Evolutionary conservation across 805 yeast genomes (phyloP).

Genomic region (Saturnispora ahearnii): DNA sequence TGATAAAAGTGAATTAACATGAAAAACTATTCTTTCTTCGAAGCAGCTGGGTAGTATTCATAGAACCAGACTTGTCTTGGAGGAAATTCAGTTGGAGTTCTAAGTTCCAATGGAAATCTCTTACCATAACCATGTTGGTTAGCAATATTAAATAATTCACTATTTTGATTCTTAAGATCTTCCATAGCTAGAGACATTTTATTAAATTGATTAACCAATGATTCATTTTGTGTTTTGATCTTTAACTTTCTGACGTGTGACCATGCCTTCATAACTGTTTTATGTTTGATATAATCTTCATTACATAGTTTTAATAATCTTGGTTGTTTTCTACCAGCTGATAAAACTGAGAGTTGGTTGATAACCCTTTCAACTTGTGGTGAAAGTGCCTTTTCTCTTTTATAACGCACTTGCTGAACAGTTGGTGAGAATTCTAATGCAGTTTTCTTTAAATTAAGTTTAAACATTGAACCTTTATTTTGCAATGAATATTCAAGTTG

Average conservation of each 20-base stretch:
- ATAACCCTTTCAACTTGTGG: slow-evolving; percentile 26
- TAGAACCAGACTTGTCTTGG: slow-evolving; percentile 74
- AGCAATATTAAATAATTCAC: slow-evolving; percentile 54
- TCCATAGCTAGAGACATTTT: slow-evolving; percentile 65
- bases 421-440: slow-evolving; percentile 26
- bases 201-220: slow-evolving; percentile 51
- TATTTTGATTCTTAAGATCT: slow-evolving; percentile 45
- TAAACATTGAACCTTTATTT: neutral
- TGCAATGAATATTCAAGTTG: too few species aligned
- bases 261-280: slow-evolving; percentile 81
- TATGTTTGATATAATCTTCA: slow-evolving; percentile 82
- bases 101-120: slow-evolving; percentile 73
- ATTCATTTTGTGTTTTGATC: slow-evolving; percentile 33
- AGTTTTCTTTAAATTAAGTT: neutral
- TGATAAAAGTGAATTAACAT: neutral
- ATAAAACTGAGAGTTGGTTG: slow-evolving; percentile 65
- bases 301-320: slow-evolving; percentile 59
- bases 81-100: slow-evolving; percentile 87
- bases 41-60: slow-evolving; percentile 30
- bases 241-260: slow-evolving; percentile 45
- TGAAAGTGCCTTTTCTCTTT: slow-evolving; percentile 23
- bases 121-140: slow-evolving; percentile 44
- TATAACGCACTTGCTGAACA: slow-evolving; percentile 32
- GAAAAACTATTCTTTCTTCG: slow-evolving; percentile 10
- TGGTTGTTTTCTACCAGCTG: slow-evolving; percentile 87